Percentiles rank a stretch among this genome's conserved stretches.
phyloP scores from a whole-genome alignment of 1,139 yeast genomes.

The Saccharomycopsis phalli region DNA sequence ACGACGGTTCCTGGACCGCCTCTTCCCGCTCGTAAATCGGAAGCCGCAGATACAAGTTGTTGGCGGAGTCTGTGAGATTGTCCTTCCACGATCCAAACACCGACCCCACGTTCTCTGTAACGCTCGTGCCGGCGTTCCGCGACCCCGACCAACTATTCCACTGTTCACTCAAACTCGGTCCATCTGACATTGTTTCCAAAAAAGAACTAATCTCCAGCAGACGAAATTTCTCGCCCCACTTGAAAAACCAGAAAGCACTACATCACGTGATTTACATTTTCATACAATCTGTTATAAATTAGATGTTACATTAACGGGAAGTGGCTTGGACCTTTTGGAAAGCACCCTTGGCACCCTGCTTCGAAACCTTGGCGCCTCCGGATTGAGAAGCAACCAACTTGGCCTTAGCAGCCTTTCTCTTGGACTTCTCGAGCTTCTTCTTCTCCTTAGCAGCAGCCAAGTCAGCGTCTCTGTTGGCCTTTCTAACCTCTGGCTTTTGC shows the following conservation, averaged over 20 bases:
- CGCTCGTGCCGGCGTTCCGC: background rate
- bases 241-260: background rate
- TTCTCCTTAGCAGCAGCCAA: constrained; percentile 88
- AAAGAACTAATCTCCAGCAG: too few species aligned
- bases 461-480: constrained; percentile 93
- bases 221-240: background rate
- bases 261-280: background rate
- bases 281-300: background rate
- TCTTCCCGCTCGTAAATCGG: constrained; percentile 20
- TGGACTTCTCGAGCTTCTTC: constrained; percentile 88
- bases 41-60: constrained; percentile 12
- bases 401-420: constrained; percentile 93
- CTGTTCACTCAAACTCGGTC: constrained; percentile 18
- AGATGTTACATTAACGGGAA: constrained; percentile 68
- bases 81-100: constrained; percentile 18
- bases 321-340: constrained; percentile 95
- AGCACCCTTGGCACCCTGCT: constrained; percentile 89
- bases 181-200: too few species aligned
- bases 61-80: constrained; percentile 14
- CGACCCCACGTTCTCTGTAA: constrained; percentile 3
- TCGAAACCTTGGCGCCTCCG: constrained; percentile 60
- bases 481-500: constrained; percentile 94
- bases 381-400: constrained; percentile 56
- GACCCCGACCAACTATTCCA: constrained; percentile 17
- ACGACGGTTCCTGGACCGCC: constrained; percentile 15